Percentiles rank a stretch among this genome's conserved stretches.
Evolutionary conservation across 257 asterid species (phyloP).

Genomic region (Eucommia ulmoides): DNA sequence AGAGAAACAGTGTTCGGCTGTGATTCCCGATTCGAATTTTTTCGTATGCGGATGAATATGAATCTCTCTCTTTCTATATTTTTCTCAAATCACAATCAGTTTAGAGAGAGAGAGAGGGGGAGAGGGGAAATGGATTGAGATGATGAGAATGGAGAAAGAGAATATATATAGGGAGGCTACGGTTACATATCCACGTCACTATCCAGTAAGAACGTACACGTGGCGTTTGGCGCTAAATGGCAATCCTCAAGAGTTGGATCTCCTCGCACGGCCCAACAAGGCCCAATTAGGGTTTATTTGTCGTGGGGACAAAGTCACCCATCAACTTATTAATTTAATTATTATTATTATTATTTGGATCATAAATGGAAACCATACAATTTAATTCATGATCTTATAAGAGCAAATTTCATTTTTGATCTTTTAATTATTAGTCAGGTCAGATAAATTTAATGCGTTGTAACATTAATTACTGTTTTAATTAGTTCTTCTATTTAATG

Average conservation of each 20-base stretch:
- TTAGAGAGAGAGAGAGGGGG: slow-evolving; percentile 16
- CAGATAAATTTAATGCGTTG: no score
- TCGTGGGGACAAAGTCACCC: no score
- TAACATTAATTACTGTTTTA: no score
- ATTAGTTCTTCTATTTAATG: no score
- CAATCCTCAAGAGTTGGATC: background rate
- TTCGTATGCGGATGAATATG: slow-evolving; percentile 8
- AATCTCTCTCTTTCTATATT: background rate
- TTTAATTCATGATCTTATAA: no score
- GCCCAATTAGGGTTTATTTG: no score
- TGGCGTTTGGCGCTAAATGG: slow-evolving; percentile 17
- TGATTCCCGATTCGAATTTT: background rate
- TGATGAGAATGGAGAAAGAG: slow-evolving; percentile 17
- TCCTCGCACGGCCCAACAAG: background rate
- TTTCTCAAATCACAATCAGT: slow-evolving; percentile 6
- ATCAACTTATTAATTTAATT: no score
- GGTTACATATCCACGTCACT: slow-evolving; percentile 46
- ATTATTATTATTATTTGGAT: no score
- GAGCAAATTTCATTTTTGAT: no score
- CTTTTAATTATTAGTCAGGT: no score
- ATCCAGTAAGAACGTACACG: slow-evolving; percentile 29
- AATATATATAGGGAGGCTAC: slow-evolving; percentile 50
- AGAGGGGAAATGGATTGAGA: slow-evolving; percentile 26
- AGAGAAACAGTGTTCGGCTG: slow-evolving; percentile 9
- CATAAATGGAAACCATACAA: no score